Evolutionary conservation across 768 basidiomycete genomes (phyloP).

Genomic region (Plicaturopsis crispa): DNA sequence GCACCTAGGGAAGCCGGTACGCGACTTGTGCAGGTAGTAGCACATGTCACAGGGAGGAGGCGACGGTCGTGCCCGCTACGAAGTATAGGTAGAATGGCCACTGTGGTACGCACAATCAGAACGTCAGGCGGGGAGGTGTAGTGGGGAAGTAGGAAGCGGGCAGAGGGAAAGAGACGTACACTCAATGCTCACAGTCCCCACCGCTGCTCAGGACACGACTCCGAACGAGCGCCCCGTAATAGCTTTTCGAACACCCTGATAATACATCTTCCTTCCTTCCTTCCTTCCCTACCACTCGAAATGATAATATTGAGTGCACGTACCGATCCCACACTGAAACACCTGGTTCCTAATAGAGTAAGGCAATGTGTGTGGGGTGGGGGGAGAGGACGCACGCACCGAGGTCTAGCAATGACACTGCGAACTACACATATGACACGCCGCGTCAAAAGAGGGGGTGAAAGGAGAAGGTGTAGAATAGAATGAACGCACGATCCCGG

Average conservation of each 20-base stretch:
- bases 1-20: slow-evolving; percentile 45
- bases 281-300: slow-evolving; percentile 1
- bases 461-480: neutral
- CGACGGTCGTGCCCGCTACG: slow-evolving; percentile 38
- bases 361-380: too few relatives aligned
- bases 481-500: slow-evolving; percentile 35
- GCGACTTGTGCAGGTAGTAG: slow-evolving; percentile 37
- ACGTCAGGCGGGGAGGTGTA: too few relatives aligned
- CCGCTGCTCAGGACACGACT: slow-evolving; percentile 26
- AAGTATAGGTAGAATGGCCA: slow-evolving; percentile 45
- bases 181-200: slow-evolving; percentile 28
- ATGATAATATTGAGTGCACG: slow-evolving; percentile 8
- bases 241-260: neutral
- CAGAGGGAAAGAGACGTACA: slow-evolving; percentile 20
- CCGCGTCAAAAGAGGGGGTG: slow-evolving; percentile 7
- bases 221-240: slow-evolving; percentile 30
- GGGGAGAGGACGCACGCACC: slow-evolving; percentile 30
- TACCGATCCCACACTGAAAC: slow-evolving; percentile 30
- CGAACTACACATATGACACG: slow-evolving; percentile 17
- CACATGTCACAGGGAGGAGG: slow-evolving; percentile 40
- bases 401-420: slow-evolving; percentile 37
- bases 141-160: neutral
- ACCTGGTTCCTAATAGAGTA: slow-evolving; percentile 4
- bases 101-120: too few relatives aligned
- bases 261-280: too few relatives aligned